Base-by-base conservation (phyloP, 139 green algal species). In the Dunaliella sp. region DNA sequence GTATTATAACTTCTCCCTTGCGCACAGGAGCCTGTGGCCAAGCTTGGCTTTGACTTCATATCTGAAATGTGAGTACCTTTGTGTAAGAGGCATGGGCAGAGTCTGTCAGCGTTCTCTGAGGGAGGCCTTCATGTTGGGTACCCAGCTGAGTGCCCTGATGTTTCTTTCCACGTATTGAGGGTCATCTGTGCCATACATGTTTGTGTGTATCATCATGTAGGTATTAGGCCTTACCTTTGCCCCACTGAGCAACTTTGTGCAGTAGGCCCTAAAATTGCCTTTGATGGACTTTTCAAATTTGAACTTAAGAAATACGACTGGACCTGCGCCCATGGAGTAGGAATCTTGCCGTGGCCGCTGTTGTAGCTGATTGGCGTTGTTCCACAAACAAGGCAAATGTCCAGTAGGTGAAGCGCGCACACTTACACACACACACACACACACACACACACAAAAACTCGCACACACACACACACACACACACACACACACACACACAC, bases 11-110 rank as follows among this genome's bases (percentile, higher is more conserved):
- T n/a, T n/a, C n/a, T n/a, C n/a, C n/a, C n/a, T n/a, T n/a, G n/a
- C n/a, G n/a, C n/a, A 1, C 38, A 91, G 31, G 83, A 88, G 35
- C 94, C 94, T 35, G 58, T 97, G 31, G 87, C 36, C 75, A 88
- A 93, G 38, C 90, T 97, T 57, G 94, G 91, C 1, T 92, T 91
- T 77, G 93, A 94, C 83, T 82, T 87, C 25, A 57, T 87, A 1
- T 28, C 72, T 21, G 72, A 87, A 37, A 38, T 90, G 83, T 84
- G 80, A 84, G 80, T 84, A 36, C 58, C 26, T 30, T 21, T 24
- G 22, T 72, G 80, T 0, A 22, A 38, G 81, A 65, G 26, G 36
- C 65, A 16, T 88, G 77, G 34, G 33, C 26, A 22, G 38, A 33
- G 80, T 38, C 38, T 1, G 73, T 84, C 3, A 31, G 76, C 22